A percentile compares a stretch with the other conserved stretches of the same genome.
These are phyloP conservation scores for Pyrus bretschneideri DNA, from an alignment of 306 rosid genomes.

Conservation along the genomic window DNA sequence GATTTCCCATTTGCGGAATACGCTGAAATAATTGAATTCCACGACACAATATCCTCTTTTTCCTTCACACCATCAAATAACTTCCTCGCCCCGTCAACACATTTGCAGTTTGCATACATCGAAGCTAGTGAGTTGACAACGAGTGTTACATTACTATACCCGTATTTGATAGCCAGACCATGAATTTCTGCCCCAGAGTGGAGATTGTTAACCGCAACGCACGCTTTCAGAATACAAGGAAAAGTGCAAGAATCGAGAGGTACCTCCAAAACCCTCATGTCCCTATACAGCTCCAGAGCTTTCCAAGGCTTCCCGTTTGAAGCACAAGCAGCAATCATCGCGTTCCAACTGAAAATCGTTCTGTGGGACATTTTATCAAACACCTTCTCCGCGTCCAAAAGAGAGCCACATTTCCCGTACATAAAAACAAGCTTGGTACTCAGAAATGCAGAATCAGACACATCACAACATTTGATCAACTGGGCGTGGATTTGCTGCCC, in stretches of 20 bases:
- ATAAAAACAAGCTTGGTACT: conserved; percentile 48
- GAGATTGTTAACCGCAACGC: conserved; percentile 24
- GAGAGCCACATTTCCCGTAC: conserved; percentile 60
- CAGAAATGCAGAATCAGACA: conserved; percentile 35
- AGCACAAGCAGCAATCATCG: conserved; percentile 58
- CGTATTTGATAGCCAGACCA: conserved; percentile 58
- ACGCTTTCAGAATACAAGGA: conserved; percentile 51
- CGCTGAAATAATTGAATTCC: conserved; percentile 69
- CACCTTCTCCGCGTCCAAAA: conserved; percentile 37
- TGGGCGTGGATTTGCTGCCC: conserved; percentile 67
- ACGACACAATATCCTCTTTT: conserved; percentile 52
- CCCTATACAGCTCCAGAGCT: conserved; percentile 43
- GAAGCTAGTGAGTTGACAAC: conserved; percentile 58
- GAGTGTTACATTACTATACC: conserved; percentile 36
- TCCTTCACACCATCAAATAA: conserved; percentile 38
- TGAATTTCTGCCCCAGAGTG: conserved; percentile 48
- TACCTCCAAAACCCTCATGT: conserved; percentile 44
- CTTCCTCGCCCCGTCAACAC: conserved; percentile 41
- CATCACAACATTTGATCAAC: conserved; percentile 27
- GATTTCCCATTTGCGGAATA: conserved; percentile 39
- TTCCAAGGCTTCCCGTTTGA: conserved; percentile 37
- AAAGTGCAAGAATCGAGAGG: conserved; percentile 50
- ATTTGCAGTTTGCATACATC: conserved; percentile 59
- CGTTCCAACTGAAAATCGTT: conserved; percentile 71
- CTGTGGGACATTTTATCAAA: conserved; percentile 47